phyloP scores from a whole-genome alignment of 148 eudicot species.

The Hydrangea macrophylla region DNA sequence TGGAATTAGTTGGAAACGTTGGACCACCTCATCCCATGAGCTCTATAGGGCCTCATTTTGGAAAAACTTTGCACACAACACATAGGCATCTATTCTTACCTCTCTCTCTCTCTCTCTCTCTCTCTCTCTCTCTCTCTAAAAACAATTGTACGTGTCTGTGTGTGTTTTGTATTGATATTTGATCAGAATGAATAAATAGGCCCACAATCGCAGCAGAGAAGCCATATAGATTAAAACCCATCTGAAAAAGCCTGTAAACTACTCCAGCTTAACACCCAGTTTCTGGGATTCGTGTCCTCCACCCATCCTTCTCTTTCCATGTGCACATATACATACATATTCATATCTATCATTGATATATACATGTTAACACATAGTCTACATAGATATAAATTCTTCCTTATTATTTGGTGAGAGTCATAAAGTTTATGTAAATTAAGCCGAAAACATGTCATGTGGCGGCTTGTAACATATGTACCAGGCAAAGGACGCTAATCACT shows the following conservation, averaged over 20 bases:
- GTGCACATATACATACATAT: not conserved
- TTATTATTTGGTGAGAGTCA: not conserved
- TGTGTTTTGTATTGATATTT: not conserved
- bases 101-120: not conserved
- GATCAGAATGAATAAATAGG: conserved; percentile 8
- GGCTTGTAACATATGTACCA: conserved; percentile 19
- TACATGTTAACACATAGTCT: not conserved
- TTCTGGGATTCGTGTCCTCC: conserved; percentile 21
- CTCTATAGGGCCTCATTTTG: conserved; percentile 29
- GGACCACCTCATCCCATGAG: conserved; percentile 53
- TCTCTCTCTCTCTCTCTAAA: conserved; percentile 3
- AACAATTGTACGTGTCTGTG: not conserved
- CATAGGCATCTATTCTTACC: conserved; percentile 14
- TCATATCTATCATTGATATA: not conserved
- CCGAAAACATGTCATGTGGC: conserved; percentile 19
- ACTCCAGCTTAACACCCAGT: conserved; percentile 13
- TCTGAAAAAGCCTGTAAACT: conserved; percentile 32
- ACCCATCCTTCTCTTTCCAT: no score
- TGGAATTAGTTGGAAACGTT: conserved; percentile 56
- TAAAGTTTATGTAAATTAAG: not conserved
- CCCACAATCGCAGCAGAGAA: not conserved
- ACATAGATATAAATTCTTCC: not conserved
- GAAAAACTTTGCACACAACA: conserved; percentile 22
- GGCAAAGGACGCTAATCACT: conserved; percentile 6
- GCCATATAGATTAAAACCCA: not conserved